phyloP scores from a whole-genome alignment of 2,329 filamentous ascomycete genomes.

The Penicillium sp. region DNA sequence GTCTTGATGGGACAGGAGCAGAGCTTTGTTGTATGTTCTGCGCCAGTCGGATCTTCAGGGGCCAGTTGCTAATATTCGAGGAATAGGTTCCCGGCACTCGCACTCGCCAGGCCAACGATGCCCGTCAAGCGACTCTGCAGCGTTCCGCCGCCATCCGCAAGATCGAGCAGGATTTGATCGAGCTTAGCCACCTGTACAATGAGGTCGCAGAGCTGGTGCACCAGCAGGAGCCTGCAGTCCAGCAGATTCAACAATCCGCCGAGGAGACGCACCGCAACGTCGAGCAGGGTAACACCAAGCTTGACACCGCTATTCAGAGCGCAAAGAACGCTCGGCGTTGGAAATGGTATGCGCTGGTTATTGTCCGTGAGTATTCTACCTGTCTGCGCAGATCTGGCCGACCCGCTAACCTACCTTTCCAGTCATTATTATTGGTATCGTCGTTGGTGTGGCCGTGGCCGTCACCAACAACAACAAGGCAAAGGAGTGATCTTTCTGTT shows the following conservation, averaged over 20 bases:
- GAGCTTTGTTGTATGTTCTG: slow-evolving; percentile 70
- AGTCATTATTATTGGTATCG: slow-evolving; percentile 56
- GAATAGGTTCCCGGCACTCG: slow-evolving; percentile 35
- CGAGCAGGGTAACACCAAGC: slow-evolving; percentile 78
- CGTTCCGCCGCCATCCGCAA: slow-evolving; percentile 85
- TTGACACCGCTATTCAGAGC: slow-evolving; percentile 76
- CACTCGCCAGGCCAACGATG: slow-evolving; percentile 75
- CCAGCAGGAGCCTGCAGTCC: slow-evolving; percentile 77
- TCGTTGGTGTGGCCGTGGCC: slow-evolving; percentile 51
- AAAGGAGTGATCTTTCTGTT: slow-evolving; percentile 2
- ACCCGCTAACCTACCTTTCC: slow-evolving; percentile 10
- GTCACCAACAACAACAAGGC: slow-evolving; percentile 37
- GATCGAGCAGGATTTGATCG: slow-evolving; percentile 86
- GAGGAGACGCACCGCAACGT: slow-evolving; percentile 84
- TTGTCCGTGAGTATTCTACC: slow-evolving; percentile 56
- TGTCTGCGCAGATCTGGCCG: slow-evolving; percentile 3
- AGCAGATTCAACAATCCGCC: slow-evolving; percentile 79
- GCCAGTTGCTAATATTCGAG: neutral
- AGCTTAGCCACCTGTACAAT: slow-evolving; percentile 82
- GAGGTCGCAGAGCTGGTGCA: slow-evolving; percentile 83
- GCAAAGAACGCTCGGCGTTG: slow-evolving; percentile 78
- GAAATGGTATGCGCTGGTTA: slow-evolving; percentile 94
- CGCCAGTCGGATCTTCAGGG: neutral
- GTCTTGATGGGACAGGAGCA: slow-evolving; percentile 62
- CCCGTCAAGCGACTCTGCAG: slow-evolving; percentile 72